These are phyloP conservation scores for Akanthomyces lecanii DNA, from an alignment of 2,329 filamentous ascomycete genomes.

Conservation along the genomic window DNA sequence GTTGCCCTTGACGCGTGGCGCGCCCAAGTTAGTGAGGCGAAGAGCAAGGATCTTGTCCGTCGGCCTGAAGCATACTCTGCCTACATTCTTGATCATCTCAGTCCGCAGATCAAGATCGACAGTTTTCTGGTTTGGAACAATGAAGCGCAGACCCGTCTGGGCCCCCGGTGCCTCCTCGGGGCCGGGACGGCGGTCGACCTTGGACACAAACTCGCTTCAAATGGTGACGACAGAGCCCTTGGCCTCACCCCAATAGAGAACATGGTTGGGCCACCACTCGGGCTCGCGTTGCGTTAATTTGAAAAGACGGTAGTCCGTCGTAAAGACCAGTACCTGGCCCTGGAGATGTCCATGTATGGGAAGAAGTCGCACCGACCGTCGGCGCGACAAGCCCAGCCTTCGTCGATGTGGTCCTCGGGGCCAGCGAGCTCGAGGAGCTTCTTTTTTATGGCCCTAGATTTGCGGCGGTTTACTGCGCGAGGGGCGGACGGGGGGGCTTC, in stretches of 20 bases:
- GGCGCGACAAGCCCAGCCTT: neutral
- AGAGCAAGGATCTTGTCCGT: no score
- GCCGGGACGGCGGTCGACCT: neutral
- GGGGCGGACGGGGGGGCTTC: no score
- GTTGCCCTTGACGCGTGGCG: no score
- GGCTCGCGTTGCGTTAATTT: constrained; percentile 14
- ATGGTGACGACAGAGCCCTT: constrained; percentile 16
- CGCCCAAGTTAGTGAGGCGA: no score
- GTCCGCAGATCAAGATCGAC: neutral
- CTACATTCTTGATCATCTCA: neutral
- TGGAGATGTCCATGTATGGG: neutral
- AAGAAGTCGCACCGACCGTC: constrained; percentile 9
- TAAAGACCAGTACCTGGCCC: neutral
- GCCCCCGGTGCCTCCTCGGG: neutral
- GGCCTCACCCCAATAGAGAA: constrained; percentile 18
- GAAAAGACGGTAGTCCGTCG: neutral
- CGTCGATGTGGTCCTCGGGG: neutral
- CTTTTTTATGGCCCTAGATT: neutral
- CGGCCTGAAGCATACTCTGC: no score
- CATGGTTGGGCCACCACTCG: constrained; percentile 15
- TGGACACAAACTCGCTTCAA: constrained; percentile 10
- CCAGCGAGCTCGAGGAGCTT: no score
- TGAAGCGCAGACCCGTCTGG: neutral
- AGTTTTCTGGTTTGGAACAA: neutral
- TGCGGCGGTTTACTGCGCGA: neutral